A percentile compares a stretch with the other conserved stretches of the same genome.
phyloP scores from a whole-genome alignment of 2,329 filamentous ascomycete genomes.

The Tympanopsis confertula region DNA sequence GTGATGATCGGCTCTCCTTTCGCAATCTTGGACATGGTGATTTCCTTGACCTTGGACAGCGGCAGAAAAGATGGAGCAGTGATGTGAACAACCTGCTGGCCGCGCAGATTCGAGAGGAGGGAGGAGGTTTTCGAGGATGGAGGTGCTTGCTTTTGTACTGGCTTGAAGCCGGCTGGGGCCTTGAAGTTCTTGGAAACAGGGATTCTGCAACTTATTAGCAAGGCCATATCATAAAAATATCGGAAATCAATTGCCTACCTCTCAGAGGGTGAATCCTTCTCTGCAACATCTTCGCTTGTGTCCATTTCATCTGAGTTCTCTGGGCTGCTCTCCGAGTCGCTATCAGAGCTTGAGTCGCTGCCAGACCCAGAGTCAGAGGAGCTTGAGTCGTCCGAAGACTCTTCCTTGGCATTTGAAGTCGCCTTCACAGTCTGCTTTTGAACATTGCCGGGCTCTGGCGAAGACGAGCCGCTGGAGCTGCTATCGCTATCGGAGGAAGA shows the following conservation, averaged over 20 bases:
- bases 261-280: neutral
- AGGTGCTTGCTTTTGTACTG: constrained; percentile 16
- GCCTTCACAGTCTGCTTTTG: too few species aligned
- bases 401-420: too few species aligned
- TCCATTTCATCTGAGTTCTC: too few species aligned
- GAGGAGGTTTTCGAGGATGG: constrained; percentile 17
- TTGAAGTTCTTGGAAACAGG: constrained; percentile 20
- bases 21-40: constrained; percentile 24
- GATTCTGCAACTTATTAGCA: constrained; percentile 2
- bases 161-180: constrained; percentile 27
- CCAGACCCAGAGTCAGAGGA: too few species aligned
- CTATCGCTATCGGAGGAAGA: constrained; percentile 7
- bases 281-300: neutral
- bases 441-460: constrained; percentile 8
- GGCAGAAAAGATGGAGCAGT: constrained; percentile 28
- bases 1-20: constrained; percentile 25
- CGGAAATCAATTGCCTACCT: too few species aligned
- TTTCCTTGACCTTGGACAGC: constrained; percentile 27
- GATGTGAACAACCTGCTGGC: constrained; percentile 34
- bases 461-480: constrained; percentile 9
- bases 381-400: constrained; percentile 8
- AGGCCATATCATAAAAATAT: constrained; percentile 3
- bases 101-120: constrained; percentile 20
- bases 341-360: neutral
- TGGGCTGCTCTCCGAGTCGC: neutral